Conservation (phyloP, 2,329 filamentous ascomycete genomes). For the Calonectria multiphialidica region DNA sequence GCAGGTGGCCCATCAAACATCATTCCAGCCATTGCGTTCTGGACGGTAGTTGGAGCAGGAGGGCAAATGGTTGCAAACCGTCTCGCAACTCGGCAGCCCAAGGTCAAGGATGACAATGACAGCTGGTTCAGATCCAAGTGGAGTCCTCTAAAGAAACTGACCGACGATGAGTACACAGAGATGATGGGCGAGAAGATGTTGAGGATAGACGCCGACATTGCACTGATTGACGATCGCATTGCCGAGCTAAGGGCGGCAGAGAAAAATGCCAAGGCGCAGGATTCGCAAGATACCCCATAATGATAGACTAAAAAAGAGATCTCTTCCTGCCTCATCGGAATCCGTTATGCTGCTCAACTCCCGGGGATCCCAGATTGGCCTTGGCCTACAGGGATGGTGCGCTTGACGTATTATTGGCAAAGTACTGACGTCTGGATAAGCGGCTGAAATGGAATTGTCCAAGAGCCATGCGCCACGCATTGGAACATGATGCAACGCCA, state of each 20-base stretch:
- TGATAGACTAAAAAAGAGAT: slow-evolving; percentile 20
- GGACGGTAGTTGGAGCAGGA: slow-evolving; percentile 56
- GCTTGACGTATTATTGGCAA: slow-evolving; percentile 8
- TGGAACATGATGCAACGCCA: slow-evolving; percentile 4
- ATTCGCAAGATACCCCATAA: slow-evolving; percentile 17
- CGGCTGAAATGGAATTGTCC: slow-evolving; percentile 8
- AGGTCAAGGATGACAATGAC: slow-evolving; percentile 53
- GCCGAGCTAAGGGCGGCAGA: slow-evolving; percentile 47
- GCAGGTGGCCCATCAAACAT: slow-evolving; percentile 66
- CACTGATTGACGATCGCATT: slow-evolving; percentile 82
- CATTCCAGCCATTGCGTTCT: slow-evolving; percentile 63
- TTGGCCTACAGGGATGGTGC: background rate
- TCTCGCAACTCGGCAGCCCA: slow-evolving; percentile 38
- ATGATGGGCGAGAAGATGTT: slow-evolving; percentile 80
- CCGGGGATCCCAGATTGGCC: background rate
- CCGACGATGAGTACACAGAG: slow-evolving; percentile 78
- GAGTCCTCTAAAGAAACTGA: slow-evolving; percentile 78
- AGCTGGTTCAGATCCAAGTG: slow-evolving; percentile 70
- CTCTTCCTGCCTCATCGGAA: background rate
- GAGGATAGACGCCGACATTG: slow-evolving; percentile 80
- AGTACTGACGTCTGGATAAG: background rate
- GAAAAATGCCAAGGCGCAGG: slow-evolving; percentile 26
- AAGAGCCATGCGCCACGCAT: slow-evolving; percentile 21
- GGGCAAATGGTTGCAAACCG: slow-evolving; percentile 54
- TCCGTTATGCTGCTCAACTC: background rate